phyloP scores from a whole-genome alignment of 352 stramenopile genomes.

The Phytopythium delawarense region DNA sequence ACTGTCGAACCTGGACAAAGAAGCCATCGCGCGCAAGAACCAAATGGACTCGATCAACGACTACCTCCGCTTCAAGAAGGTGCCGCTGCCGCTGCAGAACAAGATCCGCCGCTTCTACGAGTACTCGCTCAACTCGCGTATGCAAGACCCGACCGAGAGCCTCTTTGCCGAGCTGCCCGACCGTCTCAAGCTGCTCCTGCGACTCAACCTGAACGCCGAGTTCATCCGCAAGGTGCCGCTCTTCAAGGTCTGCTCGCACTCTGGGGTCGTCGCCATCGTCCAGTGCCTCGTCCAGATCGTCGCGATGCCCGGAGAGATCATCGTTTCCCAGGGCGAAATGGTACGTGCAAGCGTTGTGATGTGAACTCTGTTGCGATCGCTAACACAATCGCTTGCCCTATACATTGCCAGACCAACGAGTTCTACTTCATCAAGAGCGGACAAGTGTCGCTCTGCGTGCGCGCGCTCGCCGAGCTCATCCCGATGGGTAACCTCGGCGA shows the following conservation, averaged over 20 bases:
- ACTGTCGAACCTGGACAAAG: constrained; percentile 71
- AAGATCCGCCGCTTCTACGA: constrained; percentile 77
- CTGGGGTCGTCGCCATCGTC: constrained; percentile 65
- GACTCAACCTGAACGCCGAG: constrained; percentile 56
- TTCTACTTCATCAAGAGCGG: constrained; percentile 81
- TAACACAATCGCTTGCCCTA: background rate
- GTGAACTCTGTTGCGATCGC: background rate
- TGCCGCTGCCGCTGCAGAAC: constrained; percentile 55
- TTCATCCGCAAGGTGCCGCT: constrained; percentile 76
- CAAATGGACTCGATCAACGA: constrained; percentile 80
- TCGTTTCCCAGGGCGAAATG: constrained; percentile 57
- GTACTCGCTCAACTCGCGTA: constrained; percentile 55
- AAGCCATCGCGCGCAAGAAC: constrained; percentile 67
- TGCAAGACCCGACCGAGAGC: constrained; percentile 50
- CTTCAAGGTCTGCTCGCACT: constrained; percentile 66
- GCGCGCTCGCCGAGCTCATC: constrained; percentile 20
- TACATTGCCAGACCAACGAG: constrained; percentile 26
- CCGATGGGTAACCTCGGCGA: constrained; percentile 64
- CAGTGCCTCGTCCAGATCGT: constrained; percentile 63
- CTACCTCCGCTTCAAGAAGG: constrained; percentile 80
- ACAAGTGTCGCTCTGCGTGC: constrained; percentile 51
- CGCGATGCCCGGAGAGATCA: constrained; percentile 62
- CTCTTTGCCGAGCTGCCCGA: constrained; percentile 74
- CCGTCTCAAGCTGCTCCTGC: constrained; percentile 60
- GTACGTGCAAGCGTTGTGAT: constrained; percentile 10